A percentile compares a stretch with the other conserved stretches of the same genome.
Evolutionary conservation across 495 filamentous ascomycete genomes (phyloP).

Genomic region (Lophiostoma macrostomum): DNA sequence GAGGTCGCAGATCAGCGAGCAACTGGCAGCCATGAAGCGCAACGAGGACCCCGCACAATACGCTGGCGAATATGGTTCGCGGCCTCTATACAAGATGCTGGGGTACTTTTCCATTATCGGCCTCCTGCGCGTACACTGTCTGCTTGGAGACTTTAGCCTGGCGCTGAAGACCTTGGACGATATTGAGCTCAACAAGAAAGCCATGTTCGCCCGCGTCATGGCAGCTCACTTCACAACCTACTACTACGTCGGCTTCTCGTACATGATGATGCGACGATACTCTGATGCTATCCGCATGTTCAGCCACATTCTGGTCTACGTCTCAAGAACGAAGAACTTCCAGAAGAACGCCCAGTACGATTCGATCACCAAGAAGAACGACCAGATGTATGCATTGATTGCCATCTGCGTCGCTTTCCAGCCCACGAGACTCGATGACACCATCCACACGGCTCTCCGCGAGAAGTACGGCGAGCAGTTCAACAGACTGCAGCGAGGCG

Average conservation of each 20-base stretch:
- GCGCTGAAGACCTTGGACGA: slow-evolving; percentile 98
- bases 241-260: slow-evolving; percentile 99
- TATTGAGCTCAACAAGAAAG: slow-evolving; percentile 99
- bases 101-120: slow-evolving; percentile 99
- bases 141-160: slow-evolving; percentile 96
- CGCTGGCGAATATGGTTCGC: slow-evolving; percentile 90
- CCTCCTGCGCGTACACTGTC: slow-evolving; percentile 89
- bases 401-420: slow-evolving; percentile 98
- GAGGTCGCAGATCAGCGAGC: slow-evolving; percentile 94
- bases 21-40: slow-evolving; percentile 89
- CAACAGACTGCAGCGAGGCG: slow-evolving; percentile 88
- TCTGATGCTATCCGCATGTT: slow-evolving; percentile 99
- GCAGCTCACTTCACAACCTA: slow-evolving; percentile 99
- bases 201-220: slow-evolving; percentile 99
- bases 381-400: slow-evolving; percentile 98
- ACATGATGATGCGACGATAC: slow-evolving; percentile 99
- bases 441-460: slow-evolving; percentile 93
- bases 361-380: slow-evolving; percentile 98
- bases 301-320: slow-evolving; percentile 98
- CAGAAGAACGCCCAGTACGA: slow-evolving; percentile 98
- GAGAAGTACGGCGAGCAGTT: slow-evolving; percentile 99
- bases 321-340: slow-evolving; percentile 98
- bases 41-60: slow-evolving; percentile 80
- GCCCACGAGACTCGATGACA: slow-evolving; percentile 94
- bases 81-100: slow-evolving; percentile 93